Percentiles rank a stretch among this genome's conserved stretches.
Evolutionary conservation across 768 basidiomycete species (phyloP).

Genomic region (Boletus rufocinnamomeus): DNA sequence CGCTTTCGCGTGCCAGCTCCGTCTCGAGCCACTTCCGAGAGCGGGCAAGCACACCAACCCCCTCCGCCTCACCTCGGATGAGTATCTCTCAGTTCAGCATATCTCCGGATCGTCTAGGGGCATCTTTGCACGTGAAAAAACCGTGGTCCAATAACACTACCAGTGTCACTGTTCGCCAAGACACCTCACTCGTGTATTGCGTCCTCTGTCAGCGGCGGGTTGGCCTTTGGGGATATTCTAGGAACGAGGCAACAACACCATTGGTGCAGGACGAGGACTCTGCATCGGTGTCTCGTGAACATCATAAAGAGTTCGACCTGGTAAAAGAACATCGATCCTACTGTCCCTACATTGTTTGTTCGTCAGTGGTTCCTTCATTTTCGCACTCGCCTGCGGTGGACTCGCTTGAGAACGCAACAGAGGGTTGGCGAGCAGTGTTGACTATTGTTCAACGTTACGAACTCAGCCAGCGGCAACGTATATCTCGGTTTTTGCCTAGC

Average conservation of each 20-base stretch:
- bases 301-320: slow-evolving; percentile 62
- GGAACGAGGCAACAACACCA: slow-evolving; percentile 15
- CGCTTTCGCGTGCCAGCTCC: slow-evolving; percentile 36
- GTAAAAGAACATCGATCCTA: slow-evolving; percentile 82
- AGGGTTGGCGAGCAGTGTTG: slow-evolving; percentile 84
- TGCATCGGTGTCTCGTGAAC: slow-evolving; percentile 24
- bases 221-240: slow-evolving; percentile 73
- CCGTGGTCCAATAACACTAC: neutral
- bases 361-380: slow-evolving; percentile 62
- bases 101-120: slow-evolving; percentile 18
- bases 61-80: slow-evolving; percentile 22
- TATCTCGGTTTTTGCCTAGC: slow-evolving; percentile 31
- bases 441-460: slow-evolving; percentile 67
- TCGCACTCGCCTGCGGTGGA: slow-evolving; percentile 32
- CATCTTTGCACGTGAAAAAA: slow-evolving; percentile 11
- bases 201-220: slow-evolving; percentile 74
- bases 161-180: slow-evolving; percentile 27
- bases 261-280: slow-evolving; percentile 15
- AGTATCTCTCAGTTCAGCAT: slow-evolving; percentile 21
- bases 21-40: slow-evolving; percentile 27
- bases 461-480: slow-evolving; percentile 55
- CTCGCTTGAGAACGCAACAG: slow-evolving; percentile 41
- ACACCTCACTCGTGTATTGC: slow-evolving; percentile 62
- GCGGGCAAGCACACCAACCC: slow-evolving; percentile 24
- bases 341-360: slow-evolving; percentile 80